These are phyloP conservation scores for Tagetes erecta DNA, from an alignment of 129 eudicot genomes.

Conservation along the genomic window DNA sequence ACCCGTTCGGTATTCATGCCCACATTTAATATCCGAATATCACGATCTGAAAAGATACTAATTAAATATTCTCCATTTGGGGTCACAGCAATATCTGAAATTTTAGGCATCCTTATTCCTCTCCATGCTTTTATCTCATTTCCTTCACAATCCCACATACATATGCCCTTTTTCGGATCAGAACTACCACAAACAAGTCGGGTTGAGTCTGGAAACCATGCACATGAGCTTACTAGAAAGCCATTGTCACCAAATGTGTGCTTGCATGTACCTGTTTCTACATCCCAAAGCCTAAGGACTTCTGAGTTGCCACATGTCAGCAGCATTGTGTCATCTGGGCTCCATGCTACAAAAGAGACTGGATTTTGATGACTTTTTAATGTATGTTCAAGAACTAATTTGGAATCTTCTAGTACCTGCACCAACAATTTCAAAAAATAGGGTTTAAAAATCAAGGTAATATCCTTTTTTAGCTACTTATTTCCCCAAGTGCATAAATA, in stretches of 20 bases:
- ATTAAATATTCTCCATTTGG: constrained; percentile 76
- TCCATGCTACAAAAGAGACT: constrained; percentile 85
- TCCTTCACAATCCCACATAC: constrained; percentile 90
- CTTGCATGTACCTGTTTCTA: constrained; percentile 78
- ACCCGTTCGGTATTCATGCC: constrained; percentile 65
- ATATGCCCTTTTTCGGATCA: constrained; percentile 76
- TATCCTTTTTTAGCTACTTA: background rate
- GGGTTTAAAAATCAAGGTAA: constrained; percentile 24
- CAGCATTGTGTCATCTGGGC: constrained; percentile 88
- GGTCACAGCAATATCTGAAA: constrained; percentile 83
- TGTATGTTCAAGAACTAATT: constrained; percentile 47
- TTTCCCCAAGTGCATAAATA: constrained; percentile 5
- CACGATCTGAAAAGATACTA: constrained; percentile 66
- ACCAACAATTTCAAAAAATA: constrained; percentile 18
- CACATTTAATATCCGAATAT: constrained; percentile 70
- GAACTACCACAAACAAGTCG: constrained; percentile 86
- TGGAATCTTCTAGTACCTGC: constrained; percentile 70
- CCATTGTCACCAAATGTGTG: constrained; percentile 65
- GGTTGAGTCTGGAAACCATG: constrained; percentile 89
- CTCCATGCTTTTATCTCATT: constrained; percentile 82
- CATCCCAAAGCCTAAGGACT: constrained; percentile 86
- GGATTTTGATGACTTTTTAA: constrained; percentile 79
- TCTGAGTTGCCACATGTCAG: constrained; percentile 86
- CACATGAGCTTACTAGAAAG: constrained; percentile 82
- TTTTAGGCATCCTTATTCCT: constrained; percentile 85